These are phyloP conservation scores for Microbotryomycetes sp. DNA, from an alignment of 1,284 basidiomycete genomes.

Conservation along the genomic window DNA sequence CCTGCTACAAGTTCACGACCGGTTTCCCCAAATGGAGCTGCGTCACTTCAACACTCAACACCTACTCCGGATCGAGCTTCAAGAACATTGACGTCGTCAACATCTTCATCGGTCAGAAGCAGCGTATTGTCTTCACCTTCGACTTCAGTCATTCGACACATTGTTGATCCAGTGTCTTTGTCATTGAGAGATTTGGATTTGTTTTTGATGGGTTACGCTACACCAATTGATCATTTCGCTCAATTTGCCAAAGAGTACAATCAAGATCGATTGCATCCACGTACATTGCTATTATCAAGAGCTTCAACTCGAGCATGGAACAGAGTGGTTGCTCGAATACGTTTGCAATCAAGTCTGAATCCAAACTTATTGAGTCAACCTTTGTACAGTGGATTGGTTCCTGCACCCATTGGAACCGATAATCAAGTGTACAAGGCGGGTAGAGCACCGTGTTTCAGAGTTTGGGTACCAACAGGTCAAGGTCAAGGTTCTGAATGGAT, in stretches of 20 bases:
- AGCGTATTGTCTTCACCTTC: background rate
- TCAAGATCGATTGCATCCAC: slow-evolving; percentile 37
- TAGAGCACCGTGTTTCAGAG: slow-evolving; percentile 41
- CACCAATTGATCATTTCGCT: slow-evolving; percentile 23
- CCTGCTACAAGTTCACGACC: background rate
- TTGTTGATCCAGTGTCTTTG: slow-evolving; percentile 22
- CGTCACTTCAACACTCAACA: background rate
- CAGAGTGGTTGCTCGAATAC: slow-evolving; percentile 41
- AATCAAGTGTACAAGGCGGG: slow-evolving; percentile 36
- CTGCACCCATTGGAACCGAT: background rate
- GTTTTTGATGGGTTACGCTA: slow-evolving; percentile 53
- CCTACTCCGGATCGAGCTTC: too few species aligned
- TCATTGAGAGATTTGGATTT: slow-evolving; percentile 67
- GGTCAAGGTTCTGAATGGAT: slow-evolving; percentile 30
- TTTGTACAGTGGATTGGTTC: background rate
- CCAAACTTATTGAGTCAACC: slow-evolving; percentile 4
- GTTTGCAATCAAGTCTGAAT: slow-evolving; percentile 33
- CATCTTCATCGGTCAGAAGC: background rate
- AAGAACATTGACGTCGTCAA: background rate
- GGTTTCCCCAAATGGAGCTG: background rate
- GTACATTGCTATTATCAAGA: slow-evolving; percentile 39
- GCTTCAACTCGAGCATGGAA: slow-evolving; percentile 43
- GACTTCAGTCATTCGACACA: background rate
- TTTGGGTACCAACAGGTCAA: slow-evolving; percentile 41
- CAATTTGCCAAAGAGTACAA: slow-evolving; percentile 25